phyloP scores from a whole-genome alignment of 2,329 filamentous ascomycete species.

The Neonectria faginata region DNA sequence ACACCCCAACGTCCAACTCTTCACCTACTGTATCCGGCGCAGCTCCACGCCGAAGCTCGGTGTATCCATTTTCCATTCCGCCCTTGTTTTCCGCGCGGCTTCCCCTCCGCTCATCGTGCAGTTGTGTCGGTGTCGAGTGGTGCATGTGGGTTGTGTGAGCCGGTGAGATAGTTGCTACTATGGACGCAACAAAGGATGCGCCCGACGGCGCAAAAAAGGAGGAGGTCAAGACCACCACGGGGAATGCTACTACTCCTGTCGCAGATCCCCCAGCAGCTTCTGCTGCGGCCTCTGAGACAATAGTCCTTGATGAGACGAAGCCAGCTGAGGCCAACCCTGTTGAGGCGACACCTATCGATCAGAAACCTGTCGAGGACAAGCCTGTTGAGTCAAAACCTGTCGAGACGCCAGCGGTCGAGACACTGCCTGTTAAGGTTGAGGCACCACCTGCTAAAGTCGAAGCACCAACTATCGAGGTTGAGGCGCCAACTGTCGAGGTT shows the following conservation, averaged over 20 bases:
- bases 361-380: not conserved
- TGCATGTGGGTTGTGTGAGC: constrained; percentile 29
- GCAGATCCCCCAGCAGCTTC: not conserved
- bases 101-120: constrained; percentile 10
- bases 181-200: constrained; percentile 39
- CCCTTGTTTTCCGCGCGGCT: constrained; percentile 9
- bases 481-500: constrained; percentile 1
- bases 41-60: not conserved
- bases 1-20: constrained; percentile 19
- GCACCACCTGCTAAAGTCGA: not conserved
- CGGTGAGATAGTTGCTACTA: constrained; percentile 31
- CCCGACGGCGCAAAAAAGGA: constrained; percentile 41
- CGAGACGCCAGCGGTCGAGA: not conserved
- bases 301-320: constrained; percentile 7
- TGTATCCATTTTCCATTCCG: not conserved
- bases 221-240: constrained; percentile 36
- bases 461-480: not conserved
- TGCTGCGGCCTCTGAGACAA: constrained; percentile 13
- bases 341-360: not conserved
- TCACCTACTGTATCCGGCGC: constrained; percentile 1
- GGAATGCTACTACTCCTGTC: not conserved
- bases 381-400: not conserved
- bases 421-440: constrained; percentile 1
- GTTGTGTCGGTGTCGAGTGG: constrained; percentile 20
- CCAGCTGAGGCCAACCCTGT: not conserved